Conservation (phyloP, 352 stramenopile species). For the Phytophthora melonis region DNA sequence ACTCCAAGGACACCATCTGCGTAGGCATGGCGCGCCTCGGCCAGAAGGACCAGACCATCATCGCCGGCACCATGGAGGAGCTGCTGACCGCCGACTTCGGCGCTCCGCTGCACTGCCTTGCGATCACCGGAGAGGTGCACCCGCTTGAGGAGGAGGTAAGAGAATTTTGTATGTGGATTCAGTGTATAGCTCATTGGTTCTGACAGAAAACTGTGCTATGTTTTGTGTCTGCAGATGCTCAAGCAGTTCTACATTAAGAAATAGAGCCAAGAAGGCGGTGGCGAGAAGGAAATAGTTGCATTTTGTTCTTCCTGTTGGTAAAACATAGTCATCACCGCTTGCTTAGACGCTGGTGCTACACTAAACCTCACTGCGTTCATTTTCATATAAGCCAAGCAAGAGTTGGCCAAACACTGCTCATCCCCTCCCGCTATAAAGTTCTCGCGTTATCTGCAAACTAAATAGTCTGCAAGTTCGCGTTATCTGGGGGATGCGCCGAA, state of each 20-base stretch:
- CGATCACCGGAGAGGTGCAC: conserved; percentile 96
- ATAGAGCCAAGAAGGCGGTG: conserved; percentile 27
- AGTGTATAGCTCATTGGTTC: not conserved
- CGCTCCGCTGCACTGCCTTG: conserved; percentile 96
- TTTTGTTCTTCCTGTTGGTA: conserved; percentile 8
- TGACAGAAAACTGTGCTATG: not conserved
- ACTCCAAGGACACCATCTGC: conserved; percentile 77
- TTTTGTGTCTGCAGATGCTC: conserved; percentile 50
- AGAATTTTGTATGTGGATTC: not conserved
- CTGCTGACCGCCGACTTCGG: conserved; percentile 96
- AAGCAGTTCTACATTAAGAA: conserved; percentile 66
- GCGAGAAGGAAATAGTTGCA: conserved; percentile 5
- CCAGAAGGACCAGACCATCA: conserved; percentile 93
- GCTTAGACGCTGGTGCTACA: not conserved
- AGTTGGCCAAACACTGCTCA: not conserved
- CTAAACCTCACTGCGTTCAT: not conserved
- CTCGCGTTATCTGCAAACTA: not conserved
- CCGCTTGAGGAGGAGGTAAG: conserved; percentile 96
- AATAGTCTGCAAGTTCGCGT: not conserved
- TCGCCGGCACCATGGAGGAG: conserved; percentile 96
- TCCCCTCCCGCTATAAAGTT: not conserved
- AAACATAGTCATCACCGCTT: conserved; percentile 2
- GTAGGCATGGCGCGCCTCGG: conserved; percentile 97
- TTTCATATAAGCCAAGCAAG: not conserved
- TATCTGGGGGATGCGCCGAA: conserved; percentile 1